Base-by-base conservation (phyloP, 2,329 filamentous ascomycete genomes). In the Rhexocercosporidium sp. region DNA sequence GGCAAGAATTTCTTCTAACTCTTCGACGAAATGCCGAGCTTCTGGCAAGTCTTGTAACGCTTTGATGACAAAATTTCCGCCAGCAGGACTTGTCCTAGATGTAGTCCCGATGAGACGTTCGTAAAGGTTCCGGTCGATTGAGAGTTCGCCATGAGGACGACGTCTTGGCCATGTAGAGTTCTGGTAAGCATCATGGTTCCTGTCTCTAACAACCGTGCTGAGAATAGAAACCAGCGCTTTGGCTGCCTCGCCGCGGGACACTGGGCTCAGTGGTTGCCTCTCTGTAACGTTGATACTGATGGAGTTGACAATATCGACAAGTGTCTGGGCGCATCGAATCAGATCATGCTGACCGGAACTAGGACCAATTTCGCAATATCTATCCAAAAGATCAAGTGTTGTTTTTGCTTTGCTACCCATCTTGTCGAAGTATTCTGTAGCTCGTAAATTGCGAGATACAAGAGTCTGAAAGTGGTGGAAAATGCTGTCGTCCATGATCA, bases 91-190 rank as follows among this genome's bases (percentile, higher is more conserved):
- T 9, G 49, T 51, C 11, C 41, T 59, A 20, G 69, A 70, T 16
- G 59, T 47, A 29, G 66, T 69, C 8, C 73, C 74, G 41, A 77
- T 74, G 37, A 77, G 70, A 25, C 70, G 70, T 27, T 71, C 5
- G 51, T 75, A 77, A 1, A 77, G 66, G 51, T 76, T 77, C 18
- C 75, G 71, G 37, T 75, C 68, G 3, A 69, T 70, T n/a, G 61
- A 60, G 51, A 64, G 71, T 47, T 77, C 75, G 8, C 66, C 72
- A 34, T 70, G 69, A 1, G 60, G 64, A 61, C 70, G 69, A 31
- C 63, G 71, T 47, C 74, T 68, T 14, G 64, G 51, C 69, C 71
- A 73, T 46, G 54, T 69, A 56, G 62, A 25, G 39, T 70, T 66
- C 7, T 68, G 46, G 51, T 74, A 76, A 11, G 66, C 60, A 49